Conservation (phyloP, 441 rosid genomes). For the Eutrema salsugineum region DNA sequence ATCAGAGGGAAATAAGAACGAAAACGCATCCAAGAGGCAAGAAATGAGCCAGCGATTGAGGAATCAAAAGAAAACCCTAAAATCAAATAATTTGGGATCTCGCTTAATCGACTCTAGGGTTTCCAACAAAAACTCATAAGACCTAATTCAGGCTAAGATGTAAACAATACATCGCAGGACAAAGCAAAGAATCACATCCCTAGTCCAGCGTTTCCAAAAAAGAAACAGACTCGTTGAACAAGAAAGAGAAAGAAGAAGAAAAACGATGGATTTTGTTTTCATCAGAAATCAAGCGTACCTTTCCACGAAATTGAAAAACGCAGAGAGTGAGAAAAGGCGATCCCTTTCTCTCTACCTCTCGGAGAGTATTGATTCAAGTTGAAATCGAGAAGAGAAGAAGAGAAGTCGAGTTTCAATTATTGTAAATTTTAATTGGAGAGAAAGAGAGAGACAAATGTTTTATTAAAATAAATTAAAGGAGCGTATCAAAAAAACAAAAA, state of each 20-base stretch:
- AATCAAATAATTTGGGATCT: conserved; percentile 15
- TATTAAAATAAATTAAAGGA: conserved; percentile 6
- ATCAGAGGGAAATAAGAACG: background rate
- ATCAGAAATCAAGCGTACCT: conserved; percentile 5
- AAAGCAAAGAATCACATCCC: conserved; percentile 11
- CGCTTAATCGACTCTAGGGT: conserved; percentile 13
- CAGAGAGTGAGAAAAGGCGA: conserved; percentile 25
- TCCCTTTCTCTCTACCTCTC: conserved; percentile 21
- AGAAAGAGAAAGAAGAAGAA: background rate
- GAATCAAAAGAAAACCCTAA: conserved; percentile 21
- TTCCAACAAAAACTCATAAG: background rate
- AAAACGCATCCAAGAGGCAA: background rate
- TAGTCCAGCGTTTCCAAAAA: background rate
- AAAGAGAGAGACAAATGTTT: conserved; percentile 20
- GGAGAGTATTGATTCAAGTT: conserved; percentile 11
- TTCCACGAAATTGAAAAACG: background rate
- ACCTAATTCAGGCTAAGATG: background rate
- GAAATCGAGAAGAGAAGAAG: conserved; percentile 8
- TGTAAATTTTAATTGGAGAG: background rate
- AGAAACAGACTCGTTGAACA: background rate
- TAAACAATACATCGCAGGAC: background rate
- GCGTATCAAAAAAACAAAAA: conserved; percentile 2
- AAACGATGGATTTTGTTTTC: background rate
- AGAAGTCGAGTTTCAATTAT: conserved; percentile 21
- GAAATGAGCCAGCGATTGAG: conserved; percentile 8